Evolutionary conservation across 2,329 filamentous ascomycete species (phyloP).

Genomic region (Aspergillus bombycis): DNA sequence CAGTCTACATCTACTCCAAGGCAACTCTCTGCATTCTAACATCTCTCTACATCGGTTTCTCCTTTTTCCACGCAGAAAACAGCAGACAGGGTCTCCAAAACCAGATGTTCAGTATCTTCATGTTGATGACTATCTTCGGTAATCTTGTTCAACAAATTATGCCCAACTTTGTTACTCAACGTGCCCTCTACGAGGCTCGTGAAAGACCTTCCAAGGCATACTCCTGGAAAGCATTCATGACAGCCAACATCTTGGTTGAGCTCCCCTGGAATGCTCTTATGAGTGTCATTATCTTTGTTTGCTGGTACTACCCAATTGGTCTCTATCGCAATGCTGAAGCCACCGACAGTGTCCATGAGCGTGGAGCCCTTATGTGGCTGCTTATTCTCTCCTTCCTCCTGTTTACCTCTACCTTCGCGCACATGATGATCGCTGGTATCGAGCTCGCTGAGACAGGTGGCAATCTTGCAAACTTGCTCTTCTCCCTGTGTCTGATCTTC

Average conservation of each 20-base stretch:
- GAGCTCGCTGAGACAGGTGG: constrained; percentile 70
- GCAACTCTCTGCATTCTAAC: constrained; percentile 65
- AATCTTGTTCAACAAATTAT: constrained; percentile 58
- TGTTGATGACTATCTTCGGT: constrained; percentile 80
- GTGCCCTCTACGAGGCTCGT: constrained; percentile 62
- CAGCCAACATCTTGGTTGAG: constrained; percentile 72
- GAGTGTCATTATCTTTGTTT: constrained; percentile 64
- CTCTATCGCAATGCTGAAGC: constrained; percentile 47
- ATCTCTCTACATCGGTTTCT: constrained; percentile 80
- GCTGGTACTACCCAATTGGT: constrained; percentile 69
- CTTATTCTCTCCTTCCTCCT: constrained; percentile 69
- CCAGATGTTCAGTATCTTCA: constrained; percentile 89
- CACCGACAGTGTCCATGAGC: constrained; percentile 48
- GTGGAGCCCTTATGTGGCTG: constrained; percentile 68
- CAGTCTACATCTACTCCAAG: constrained; percentile 88
- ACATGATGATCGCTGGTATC: constrained; percentile 73
- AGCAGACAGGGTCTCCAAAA: constrained; percentile 82
- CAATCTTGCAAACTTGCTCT: constrained; percentile 63
- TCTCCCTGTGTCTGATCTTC: constrained; percentile 64
- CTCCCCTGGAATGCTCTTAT: constrained; percentile 68
- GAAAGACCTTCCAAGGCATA: constrained; percentile 70
- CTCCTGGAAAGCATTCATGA: constrained; percentile 73
- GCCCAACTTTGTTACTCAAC: constrained; percentile 62
- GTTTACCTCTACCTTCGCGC: constrained; percentile 72
- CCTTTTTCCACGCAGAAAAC: constrained; percentile 75